Base-by-base conservation (phyloP, 345 rosid species). In the Salix brachista region DNA sequence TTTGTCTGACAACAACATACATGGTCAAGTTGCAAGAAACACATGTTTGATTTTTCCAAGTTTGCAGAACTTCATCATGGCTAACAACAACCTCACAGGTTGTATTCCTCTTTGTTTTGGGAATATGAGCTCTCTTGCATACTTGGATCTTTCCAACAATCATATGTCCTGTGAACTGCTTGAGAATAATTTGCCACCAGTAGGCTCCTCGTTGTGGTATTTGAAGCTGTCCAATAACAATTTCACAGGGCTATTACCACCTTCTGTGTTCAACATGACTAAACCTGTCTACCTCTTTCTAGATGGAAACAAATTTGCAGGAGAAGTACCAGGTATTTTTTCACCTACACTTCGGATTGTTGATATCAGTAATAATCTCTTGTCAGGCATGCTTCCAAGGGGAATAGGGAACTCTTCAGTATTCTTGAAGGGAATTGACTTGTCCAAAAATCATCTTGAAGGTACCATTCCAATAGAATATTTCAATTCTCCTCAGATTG, bases 61-160 rank as follows among this genome's bases (percentile, higher is more conserved):
- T 60, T n/a, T 85, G 13, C 0, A 0, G 0, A 0, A 0, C 5
- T 26, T 83, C 9, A 16, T 11, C 28, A 21, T 85, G 70, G 75
- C 74, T 8, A 4, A 1, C 0, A 85, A 83, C 71, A 48, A 19
- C 10, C 25, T 80, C 4, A 11, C 32, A 61, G 84, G 83, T 30
- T 19, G 44, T 16, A 73, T 85, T 11, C 85, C 85, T 26, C 5
- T 54, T 13, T 82, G 77, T 1, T 11, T 80, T 0, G 82, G 80
- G 21, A 42, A 60, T 39, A 10, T 74, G 73, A 58, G 23, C 4
- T 0, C 3, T 2, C 1, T 78, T 5, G 1, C 0, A 0, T 0
- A 0, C 8, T 67, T 83, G 7, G 86, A 83, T 17, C 42, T 83
- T 37, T 80, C 84, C 1, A 13, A 61, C 44, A 85, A 83, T 65